These are phyloP conservation scores for Lactarius hengduanensis DNA, from an alignment of 768 basidiomycete genomes.

Conservation along the genomic window DNA sequence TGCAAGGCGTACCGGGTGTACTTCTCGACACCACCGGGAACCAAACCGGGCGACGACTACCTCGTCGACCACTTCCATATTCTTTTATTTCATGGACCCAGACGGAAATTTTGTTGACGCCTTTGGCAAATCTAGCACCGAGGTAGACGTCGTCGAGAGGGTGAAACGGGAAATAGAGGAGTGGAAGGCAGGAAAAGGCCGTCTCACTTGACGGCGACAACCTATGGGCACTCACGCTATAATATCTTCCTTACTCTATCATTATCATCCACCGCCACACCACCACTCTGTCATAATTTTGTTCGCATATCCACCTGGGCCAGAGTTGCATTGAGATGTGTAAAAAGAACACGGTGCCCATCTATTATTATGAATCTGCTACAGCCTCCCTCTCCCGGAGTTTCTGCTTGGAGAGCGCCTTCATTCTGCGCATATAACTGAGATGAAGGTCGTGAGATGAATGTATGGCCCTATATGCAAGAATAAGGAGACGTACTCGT, in stretches of 20 bases:
- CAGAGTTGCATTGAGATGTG: constrained; percentile 6
- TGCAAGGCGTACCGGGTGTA: constrained; percentile 98
- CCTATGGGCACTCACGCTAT: constrained; percentile 3
- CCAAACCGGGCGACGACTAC: constrained; percentile 89
- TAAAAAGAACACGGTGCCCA: not conserved
- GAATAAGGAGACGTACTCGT: constrained; percentile 56
- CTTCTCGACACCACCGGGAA: constrained; percentile 91
- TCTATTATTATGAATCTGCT: constrained; percentile 32
- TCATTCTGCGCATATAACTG: constrained; percentile 89
- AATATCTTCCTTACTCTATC: not conserved
- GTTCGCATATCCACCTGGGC: not conserved
- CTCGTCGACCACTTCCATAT: constrained; percentile 97
- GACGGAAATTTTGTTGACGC: constrained; percentile 93
- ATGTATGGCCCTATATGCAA: constrained; percentile 6
- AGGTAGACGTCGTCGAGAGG: constrained; percentile 64
- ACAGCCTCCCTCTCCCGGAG: constrained; percentile 42
- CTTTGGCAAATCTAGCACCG: constrained; percentile 80
- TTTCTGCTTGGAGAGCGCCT: constrained; percentile 74
- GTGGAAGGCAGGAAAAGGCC: constrained; percentile 42
- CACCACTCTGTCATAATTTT: constrained; percentile 17
- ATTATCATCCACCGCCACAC: not conserved
- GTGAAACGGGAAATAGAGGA: constrained; percentile 51
- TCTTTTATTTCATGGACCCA: constrained; percentile 98
- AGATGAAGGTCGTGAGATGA: constrained; percentile 10
- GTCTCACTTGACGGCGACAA: constrained; percentile 32